Evolutionary conservation across 208 protist species (phyloP), one percentile per base, ranked within the genome.

Genomic region (Wallacemonas sp.): DNA sequence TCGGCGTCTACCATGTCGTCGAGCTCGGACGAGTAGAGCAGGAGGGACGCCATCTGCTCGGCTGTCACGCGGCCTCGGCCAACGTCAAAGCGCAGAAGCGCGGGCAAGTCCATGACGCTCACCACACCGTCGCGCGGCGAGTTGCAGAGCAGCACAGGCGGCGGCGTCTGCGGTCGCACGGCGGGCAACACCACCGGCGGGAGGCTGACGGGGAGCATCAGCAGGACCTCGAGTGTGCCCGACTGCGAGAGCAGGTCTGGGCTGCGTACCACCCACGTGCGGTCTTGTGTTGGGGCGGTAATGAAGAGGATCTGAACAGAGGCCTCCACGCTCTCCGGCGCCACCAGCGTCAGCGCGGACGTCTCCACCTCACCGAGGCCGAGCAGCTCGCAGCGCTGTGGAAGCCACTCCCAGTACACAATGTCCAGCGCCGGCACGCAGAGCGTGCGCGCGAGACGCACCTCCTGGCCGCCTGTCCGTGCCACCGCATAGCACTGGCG

Each of bases 131-230:
- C 61, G 11, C 45, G 57, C 14, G 89, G 85, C 29, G 79, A 76
- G 72, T 91, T 83, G 72, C 80, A 88, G 20, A 94, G 71, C 23
- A 86, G 76, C 16, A 94, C 66, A 0, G 89, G 85, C 31, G 86
- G 77, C 31, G 86, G 71, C 41, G 79, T 81, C 2, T 32, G 54
- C 1, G 64, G 46, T 3, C 77, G 71, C 52, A 94, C 50, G 25
- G 74, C 88, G 2, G 85, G 89, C 54, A 94, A 62, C 16, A 90
- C 79, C 22, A 89, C 64, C 0, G 85, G 85, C 20, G 76, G 61
- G 45, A 73, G 70, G 31, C 80, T 76, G 45, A 68, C 72, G 16
- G 61, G 65, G 14, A 94, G 50, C 7, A 74, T 71, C 38, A 91
- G 88, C 18, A 91, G 73, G 20, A 87, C 32, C 28, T 81, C 65